Evolutionary conservation across 495 filamentous ascomycete species (phyloP), one percentile per base, ranked within the genome.

Genomic region (Durotheca rogersii): DNA sequence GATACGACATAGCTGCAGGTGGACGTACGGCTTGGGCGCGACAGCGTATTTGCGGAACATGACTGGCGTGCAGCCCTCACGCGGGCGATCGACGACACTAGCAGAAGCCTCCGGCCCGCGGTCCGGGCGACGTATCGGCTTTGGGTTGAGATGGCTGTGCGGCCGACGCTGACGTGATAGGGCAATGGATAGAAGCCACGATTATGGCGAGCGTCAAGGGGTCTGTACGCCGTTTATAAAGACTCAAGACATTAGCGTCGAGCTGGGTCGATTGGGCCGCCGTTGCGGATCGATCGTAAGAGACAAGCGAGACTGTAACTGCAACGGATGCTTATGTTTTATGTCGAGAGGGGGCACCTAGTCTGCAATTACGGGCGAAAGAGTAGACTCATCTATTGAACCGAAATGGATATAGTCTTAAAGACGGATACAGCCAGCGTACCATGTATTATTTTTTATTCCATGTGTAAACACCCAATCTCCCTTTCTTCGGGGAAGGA

Each of bases 121-220:
- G 45, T 62, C 6, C 57, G 56, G 29, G 47, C 51, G 0, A 46
- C 52, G 46, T 65, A 65, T 21, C 41, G 29, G 43, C 30, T 62
- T 2, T 65, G 62, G 62, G 53, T 62, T 19, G 55, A 60, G 36
- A 53, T 53, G 49, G 60, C 59, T 2, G 48, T 41, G 14, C 62
- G 62, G 62, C 62, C 62, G 11, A 52, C 51, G 11, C 34, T 65
- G 12, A 55, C 50, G 14, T 47, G 49, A 57, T 63, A 30, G 62
- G 59, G 6, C 41, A 46, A 18, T 65, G 62, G 62, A 41, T 58
- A 30, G 59, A 65, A 1, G 46, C 45, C 18, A 65, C 59, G 7
- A 60, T 62, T 15, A 62, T 62, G 62, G 62, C 62, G 19, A 65
- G 62, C 14, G 56, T 58, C 7, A 66, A 60, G 47, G 62, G 52